Percentiles rank a stretch among this genome's conserved stretches.
Conservation (phyloP, 1,284 basidiomycete genomes). For the Sanghuangporus sanghuang region DNA sequence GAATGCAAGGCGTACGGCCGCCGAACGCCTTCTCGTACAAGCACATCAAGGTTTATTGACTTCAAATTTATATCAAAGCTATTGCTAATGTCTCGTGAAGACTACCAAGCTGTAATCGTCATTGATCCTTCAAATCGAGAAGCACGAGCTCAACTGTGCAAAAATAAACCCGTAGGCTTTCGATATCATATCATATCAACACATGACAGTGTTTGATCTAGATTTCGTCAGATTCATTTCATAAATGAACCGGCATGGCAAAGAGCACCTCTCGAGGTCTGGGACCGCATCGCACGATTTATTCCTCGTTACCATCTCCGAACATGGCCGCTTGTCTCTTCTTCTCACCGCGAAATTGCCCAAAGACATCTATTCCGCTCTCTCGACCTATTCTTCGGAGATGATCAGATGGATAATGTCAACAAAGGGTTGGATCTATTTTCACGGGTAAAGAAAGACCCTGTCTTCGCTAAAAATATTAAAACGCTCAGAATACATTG, state of each 20-base stretch:
- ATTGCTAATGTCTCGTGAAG: constrained; percentile 27
- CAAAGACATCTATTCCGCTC: constrained; percentile 58
- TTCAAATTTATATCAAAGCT: background rate
- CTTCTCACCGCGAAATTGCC: constrained; percentile 58
- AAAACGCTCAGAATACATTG: constrained; percentile 57
- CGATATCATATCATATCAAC: background rate
- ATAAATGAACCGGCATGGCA: constrained; percentile 50
- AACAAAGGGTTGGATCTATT: constrained; percentile 59
- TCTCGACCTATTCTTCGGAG: constrained; percentile 58
- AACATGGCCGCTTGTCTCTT: constrained; percentile 57
- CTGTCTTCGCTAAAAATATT: constrained; percentile 49
- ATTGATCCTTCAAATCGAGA: constrained; percentile 55
- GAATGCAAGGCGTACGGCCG: constrained; percentile 49
- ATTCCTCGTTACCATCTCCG: constrained; percentile 61
- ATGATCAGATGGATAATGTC: constrained; percentile 48
- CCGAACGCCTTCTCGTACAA: constrained; percentile 46
- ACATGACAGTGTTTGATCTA: background rate
- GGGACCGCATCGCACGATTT: constrained; percentile 56
- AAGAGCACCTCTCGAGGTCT: constrained; percentile 56
- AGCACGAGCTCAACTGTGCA: constrained; percentile 43
- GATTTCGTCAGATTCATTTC: constrained; percentile 40
- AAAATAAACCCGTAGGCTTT: constrained; percentile 37
- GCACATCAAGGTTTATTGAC: constrained; percentile 48
- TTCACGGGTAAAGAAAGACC: constrained; percentile 55
- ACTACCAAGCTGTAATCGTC: constrained; percentile 52